These are phyloP conservation scores for Nidula microcarpa DNA, from an alignment of 768 basidiomycete species.

Conservation along the genomic window DNA sequence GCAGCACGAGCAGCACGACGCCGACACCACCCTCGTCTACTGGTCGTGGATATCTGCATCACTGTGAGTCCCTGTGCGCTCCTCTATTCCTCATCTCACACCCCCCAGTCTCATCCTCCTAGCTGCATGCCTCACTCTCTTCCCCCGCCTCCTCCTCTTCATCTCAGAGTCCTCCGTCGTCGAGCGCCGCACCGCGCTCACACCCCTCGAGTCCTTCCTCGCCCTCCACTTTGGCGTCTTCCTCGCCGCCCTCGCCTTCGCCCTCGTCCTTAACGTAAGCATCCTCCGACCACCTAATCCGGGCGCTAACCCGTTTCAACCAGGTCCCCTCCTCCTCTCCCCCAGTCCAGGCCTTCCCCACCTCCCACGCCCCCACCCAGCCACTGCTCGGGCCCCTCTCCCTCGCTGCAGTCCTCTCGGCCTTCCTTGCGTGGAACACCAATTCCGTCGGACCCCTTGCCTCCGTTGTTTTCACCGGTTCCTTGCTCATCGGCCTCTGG, in stretches of 20 bases:
- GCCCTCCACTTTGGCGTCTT: constrained; percentile 63
- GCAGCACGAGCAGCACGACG: too few relatives aligned
- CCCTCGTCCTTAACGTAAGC: constrained; percentile 58
- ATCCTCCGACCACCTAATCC: constrained; percentile 2
- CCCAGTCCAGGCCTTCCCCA: constrained; percentile 21
- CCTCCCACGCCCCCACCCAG: constrained; percentile 34
- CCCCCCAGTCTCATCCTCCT: constrained; percentile 14
- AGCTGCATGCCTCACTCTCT: constrained; percentile 36
- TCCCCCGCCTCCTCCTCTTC: constrained; percentile 68
- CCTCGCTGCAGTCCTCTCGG: constrained; percentile 45
- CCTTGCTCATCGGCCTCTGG: constrained; percentile 54
- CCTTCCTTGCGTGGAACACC: constrained; percentile 68
- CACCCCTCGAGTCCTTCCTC: constrained; percentile 68
- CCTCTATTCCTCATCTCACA: constrained; percentile 10
- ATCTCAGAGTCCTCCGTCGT: constrained; percentile 38
- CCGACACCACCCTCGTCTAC: constrained; percentile 15
- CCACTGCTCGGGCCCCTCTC: constrained; percentile 66
- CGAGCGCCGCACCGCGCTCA: constrained; percentile 31
- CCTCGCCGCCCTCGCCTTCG: constrained; percentile 49
- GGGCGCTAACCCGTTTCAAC: not conserved
- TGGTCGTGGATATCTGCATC: constrained; percentile 25
- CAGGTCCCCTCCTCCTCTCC: constrained; percentile 46
- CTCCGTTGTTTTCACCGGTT: constrained; percentile 45
- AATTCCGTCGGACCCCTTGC: constrained; percentile 53
- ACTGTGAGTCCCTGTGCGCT: constrained; percentile 20